phyloP scores from a whole-genome alignment of 768 basidiomycete species.

The Trametes coccinea region DNA sequence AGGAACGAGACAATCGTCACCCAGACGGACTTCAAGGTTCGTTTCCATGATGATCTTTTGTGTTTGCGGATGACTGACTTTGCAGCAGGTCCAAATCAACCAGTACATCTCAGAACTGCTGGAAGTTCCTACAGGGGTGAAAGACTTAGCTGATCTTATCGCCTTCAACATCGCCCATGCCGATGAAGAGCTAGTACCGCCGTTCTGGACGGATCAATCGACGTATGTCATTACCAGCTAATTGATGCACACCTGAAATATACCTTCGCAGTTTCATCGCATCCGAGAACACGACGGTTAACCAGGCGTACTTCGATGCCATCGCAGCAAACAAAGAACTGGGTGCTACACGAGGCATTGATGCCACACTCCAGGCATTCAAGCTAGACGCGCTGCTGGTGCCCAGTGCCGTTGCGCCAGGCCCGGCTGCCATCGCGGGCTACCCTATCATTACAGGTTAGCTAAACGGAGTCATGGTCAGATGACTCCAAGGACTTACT shows the following conservation, averaged over 20 bases:
- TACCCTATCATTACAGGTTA: conserved; percentile 67
- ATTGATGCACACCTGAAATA: not conserved
- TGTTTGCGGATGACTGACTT: conserved; percentile 28
- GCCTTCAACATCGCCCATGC: conserved; percentile 56
- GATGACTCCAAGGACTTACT: too few relatives aligned
- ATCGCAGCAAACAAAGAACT: conserved; percentile 34
- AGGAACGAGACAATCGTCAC: conserved; percentile 55
- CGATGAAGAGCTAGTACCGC: conserved; percentile 43
- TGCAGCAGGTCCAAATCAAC: conserved; percentile 55
- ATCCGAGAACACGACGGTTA: conserved; percentile 28
- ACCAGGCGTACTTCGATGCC: conserved; percentile 34
- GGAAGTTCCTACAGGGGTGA: conserved; percentile 56
- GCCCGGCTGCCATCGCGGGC: conserved; percentile 53
- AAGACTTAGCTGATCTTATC: conserved; percentile 55
- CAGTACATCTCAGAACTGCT: conserved; percentile 48
- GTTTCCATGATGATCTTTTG: not conserved
- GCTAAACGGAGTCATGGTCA: conserved; percentile 3
- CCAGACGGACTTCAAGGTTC: conserved; percentile 60
- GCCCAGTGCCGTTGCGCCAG: conserved; percentile 31
- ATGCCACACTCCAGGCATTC: conserved; percentile 33
- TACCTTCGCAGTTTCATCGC: conserved; percentile 33
- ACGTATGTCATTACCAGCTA: conserved; percentile 23
- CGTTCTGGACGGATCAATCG: conserved; percentile 40
- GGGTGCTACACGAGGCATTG: conserved; percentile 37
- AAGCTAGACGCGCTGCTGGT: conserved; percentile 36